Conservation (phyloP, 305 asterid genomes). For the Caryopteris hybrid region DNA sequence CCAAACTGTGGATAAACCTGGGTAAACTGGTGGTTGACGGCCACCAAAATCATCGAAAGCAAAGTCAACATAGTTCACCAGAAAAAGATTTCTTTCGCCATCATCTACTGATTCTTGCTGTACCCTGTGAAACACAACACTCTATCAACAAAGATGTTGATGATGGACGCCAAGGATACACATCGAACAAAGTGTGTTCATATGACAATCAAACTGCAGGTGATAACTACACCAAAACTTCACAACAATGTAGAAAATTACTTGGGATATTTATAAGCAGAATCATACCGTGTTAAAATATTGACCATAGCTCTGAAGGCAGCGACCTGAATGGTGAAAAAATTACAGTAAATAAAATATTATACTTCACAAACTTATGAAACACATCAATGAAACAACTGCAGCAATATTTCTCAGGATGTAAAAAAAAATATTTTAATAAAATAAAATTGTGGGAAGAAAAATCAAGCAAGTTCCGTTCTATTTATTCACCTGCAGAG, state of each 20-base stretch:
- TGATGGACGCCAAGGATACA: conserved; percentile 10
- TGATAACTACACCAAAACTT: not conserved
- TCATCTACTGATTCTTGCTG: conserved; percentile 99
- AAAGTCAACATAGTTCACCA: conserved; percentile 90
- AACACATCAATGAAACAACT: conserved; percentile 5
- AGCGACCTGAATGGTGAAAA: conserved; percentile 73
- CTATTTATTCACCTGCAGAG: conserved; percentile 68
- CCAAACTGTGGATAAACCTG: conserved; percentile 98
- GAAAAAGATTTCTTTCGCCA: conserved; percentile 90
- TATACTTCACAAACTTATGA: conserved; percentile 11
- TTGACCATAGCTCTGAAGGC: conserved; percentile 99
- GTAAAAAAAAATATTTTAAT: too few relatives aligned
- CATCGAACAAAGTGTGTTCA: conserved; percentile 14
- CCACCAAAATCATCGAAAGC: conserved; percentile 98
- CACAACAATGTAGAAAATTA: not conserved
- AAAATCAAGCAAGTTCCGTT: conserved; percentile 6
- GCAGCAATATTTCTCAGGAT: conserved; percentile 13
- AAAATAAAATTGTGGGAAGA: not conserved
- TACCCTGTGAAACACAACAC: conserved; percentile 52
- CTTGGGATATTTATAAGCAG: not conserved
- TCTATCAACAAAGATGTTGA: conserved; percentile 15
- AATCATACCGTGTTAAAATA: conserved; percentile 83
- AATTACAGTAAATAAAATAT: conserved; percentile 15
- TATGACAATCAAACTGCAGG: conserved; percentile 15
- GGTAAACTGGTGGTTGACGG: conserved; percentile 97